These are phyloP conservation scores for Suhomyces yuchorum DNA, from an alignment of 1,139 yeast species.

Conservation along the genomic window DNA sequence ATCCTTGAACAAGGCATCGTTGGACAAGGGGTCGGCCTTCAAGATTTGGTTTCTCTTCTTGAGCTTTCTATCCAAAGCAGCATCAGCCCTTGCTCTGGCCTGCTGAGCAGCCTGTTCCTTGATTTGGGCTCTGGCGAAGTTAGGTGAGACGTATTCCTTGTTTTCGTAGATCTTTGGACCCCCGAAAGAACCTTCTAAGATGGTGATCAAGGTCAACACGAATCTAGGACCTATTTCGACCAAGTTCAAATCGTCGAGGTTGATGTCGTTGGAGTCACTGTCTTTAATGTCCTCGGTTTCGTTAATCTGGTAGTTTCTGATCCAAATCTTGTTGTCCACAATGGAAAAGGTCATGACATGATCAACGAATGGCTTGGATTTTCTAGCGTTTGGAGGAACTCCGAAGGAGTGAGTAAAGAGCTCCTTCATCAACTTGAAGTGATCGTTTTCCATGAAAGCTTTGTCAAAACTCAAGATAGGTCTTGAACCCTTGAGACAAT, in stretches of 20 bases:
- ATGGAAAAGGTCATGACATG: conserved; percentile 92
- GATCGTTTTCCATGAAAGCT: conserved; percentile 61
- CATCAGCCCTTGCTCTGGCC: conserved; percentile 78
- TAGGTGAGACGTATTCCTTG: conserved; percentile 95
- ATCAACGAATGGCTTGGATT: conserved; percentile 91
- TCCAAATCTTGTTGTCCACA: conserved; percentile 94
- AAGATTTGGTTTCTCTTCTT: conserved; percentile 75
- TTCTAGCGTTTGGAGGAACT: conserved; percentile 95
- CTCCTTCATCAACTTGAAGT: conserved; percentile 78
- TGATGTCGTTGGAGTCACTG: conserved; percentile 40
- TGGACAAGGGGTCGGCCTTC: conserved; percentile 81
- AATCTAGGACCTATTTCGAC: conserved; percentile 98
- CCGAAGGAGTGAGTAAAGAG: conserved; percentile 86
- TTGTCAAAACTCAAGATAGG: conserved; percentile 91
- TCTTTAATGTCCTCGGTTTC: conserved; percentile 64
- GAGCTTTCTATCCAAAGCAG: conserved; percentile 73
- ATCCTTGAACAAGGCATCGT: conserved; percentile 70
- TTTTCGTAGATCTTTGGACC: conserved; percentile 98
- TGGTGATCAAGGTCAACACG: conserved; percentile 88
- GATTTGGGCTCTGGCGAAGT: conserved; percentile 87
- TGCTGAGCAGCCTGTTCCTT: conserved; percentile 79
- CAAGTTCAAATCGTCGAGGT: conserved; percentile 62
- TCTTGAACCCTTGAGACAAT: conserved; percentile 92
- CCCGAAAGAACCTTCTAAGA: conserved; percentile 95
- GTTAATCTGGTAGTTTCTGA: conserved; percentile 89